These are phyloP conservation scores for Aureobasidium sp. DNA, from an alignment of 2,329 filamentous ascomycete genomes.

Conservation along the genomic window DNA sequence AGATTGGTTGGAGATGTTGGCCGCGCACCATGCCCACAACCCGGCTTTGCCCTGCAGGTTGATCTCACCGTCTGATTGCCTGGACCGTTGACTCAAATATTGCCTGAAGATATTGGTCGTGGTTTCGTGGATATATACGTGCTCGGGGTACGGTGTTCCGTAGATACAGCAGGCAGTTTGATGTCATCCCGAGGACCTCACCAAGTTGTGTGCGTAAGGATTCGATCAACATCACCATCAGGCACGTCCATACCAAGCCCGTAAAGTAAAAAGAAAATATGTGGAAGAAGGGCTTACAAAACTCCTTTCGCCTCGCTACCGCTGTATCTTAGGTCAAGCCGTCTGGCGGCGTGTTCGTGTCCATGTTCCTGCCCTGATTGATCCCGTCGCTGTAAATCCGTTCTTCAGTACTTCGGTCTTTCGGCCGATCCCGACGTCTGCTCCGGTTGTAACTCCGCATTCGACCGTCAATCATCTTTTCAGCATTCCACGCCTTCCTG, in stretches of 20 bases:
- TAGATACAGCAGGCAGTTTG: too few species aligned
- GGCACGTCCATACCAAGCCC: slow-evolving; percentile 3
- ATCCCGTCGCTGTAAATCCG: not conserved
- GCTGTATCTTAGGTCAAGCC: not conserved
- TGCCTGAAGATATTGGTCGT: not conserved
- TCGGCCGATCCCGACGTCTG: too few species aligned
- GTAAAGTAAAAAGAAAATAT: not conserved
- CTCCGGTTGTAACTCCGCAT: not conserved
- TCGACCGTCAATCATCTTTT: not conserved
- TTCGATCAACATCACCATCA: not conserved
- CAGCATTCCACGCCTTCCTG: not conserved
- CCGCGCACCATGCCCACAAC: too few species aligned
- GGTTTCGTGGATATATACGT: too few species aligned
- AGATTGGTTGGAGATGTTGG: not conserved
- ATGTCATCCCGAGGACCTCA: not conserved
- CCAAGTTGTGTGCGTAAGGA: not conserved
- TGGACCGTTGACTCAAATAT: not conserved
- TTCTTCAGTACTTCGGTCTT: not conserved
- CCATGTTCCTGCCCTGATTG: not conserved
- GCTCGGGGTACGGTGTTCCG: too few species aligned
- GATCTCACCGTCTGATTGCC: not conserved
- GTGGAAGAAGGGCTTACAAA: not conserved
- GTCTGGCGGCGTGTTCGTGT: not conserved
- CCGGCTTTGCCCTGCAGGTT: not conserved
- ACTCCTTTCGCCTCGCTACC: slow-evolving; percentile 12